phyloP scores from a whole-genome alignment of 1,139 yeast genomes.

The Lizanozyma gosingica region DNA sequence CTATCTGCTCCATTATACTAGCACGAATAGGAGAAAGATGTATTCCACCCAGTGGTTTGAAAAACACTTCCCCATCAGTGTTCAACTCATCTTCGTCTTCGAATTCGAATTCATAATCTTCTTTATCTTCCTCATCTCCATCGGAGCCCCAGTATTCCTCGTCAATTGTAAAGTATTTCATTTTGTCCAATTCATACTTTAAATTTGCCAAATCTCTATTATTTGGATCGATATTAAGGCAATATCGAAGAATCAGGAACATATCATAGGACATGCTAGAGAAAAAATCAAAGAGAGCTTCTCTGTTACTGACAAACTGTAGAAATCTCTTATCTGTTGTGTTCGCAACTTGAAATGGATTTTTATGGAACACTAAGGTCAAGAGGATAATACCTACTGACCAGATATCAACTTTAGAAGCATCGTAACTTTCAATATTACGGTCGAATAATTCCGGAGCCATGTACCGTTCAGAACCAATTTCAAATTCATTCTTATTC shows the following conservation, averaged over 20 bases:
- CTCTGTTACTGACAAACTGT: slow-evolving; percentile 82
- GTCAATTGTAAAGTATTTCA: slow-evolving; percentile 74
- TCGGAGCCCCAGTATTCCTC: slow-evolving; percentile 56
- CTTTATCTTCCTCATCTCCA: slow-evolving; percentile 24
- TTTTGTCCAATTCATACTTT: slow-evolving; percentile 48
- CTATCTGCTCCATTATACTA: neutral
- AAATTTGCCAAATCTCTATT: slow-evolving; percentile 63
- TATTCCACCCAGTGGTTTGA: neutral
- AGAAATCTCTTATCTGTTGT: slow-evolving; percentile 78
- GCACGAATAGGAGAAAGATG: neutral
- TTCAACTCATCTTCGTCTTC: slow-evolving; percentile 13
- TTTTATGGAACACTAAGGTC: slow-evolving; percentile 81
- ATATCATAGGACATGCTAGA: slow-evolving; percentile 84
- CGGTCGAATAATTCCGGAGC: slow-evolving; percentile 84
- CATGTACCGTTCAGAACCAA: slow-evolving; percentile 94
- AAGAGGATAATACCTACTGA: slow-evolving; percentile 80
- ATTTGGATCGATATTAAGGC: slow-evolving; percentile 79
- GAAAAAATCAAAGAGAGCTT: slow-evolving; percentile 85
- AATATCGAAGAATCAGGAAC: slow-evolving; percentile 69
- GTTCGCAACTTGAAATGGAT: slow-evolving; percentile 82
- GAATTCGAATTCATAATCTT: slow-evolving; percentile 12
- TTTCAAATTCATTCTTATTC: slow-evolving; percentile 60
- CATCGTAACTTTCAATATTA: slow-evolving; percentile 59
- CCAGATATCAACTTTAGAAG: slow-evolving; percentile 89
- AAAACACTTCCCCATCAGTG: neutral